Base-by-base conservation (phyloP, 139 green algal genomes). In the Chlamydomonas incerta region DNA sequence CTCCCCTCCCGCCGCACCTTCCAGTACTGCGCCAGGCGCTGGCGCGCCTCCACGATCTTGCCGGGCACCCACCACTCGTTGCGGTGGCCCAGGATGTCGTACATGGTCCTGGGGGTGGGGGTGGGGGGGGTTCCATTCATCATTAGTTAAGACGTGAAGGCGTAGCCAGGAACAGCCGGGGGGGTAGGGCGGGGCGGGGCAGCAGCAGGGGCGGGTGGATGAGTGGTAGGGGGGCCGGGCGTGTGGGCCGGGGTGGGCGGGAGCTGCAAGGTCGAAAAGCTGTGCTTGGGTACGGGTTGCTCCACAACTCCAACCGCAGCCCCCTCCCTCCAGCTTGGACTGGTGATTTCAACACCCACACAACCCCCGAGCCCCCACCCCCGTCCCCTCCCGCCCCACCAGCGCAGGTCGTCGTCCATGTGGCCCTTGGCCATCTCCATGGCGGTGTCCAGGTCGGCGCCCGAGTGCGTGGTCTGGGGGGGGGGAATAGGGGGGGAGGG, bases 51-150 rank as follows among this genome's bases (percentile, higher is more conserved):
- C 68, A 98, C 95, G 33, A 97, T 93, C 90, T 98, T 98, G 60
- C 93, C 93, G 11, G 96, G 95, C 72, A 96, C 94, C 96, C 96
- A 98, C 95, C 96, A 98, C 68, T 93, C 96, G 65, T 95, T 88
- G 69, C 96, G 91, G 87, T 99, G 93, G 26, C 68, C 58, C 68
- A 98, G 90, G 46, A 99, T 80, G 89, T 98, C 96, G 80, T 91
- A 87, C 46, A 98, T 81, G 18, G 92, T 88, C 94, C 93, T 83
- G 63, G 41, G 35, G 23, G n/a, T 5, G 34, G 21, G 35, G 35
- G 33, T 34, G 35, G 68, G n/a, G 6, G 68, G 68, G n/a, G n/a
- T n/a, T n/a, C n/a, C n/a, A n/a, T n/a, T n/a, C n/a, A n/a, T n/a
- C n/a, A n/a, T n/a, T n/a, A n/a, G n/a, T n/a, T n/a, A n/a, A n/a